Base-by-base conservation (phyloP, 176 grass and related monocot species). In the Bolboschoenus planiculmis region DNA sequence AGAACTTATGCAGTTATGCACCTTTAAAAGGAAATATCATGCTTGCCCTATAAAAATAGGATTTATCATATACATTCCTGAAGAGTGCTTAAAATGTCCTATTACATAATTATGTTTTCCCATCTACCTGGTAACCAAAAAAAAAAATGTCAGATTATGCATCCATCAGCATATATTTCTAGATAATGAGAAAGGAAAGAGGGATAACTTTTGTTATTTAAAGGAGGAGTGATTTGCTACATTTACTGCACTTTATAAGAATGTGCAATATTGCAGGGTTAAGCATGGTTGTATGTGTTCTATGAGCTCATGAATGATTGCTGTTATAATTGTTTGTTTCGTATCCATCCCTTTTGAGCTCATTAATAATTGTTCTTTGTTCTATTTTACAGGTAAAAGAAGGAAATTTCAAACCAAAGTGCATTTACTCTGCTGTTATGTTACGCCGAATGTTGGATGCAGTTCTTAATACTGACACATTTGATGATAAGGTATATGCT, bases 371-470 rank as follows among this genome's bases (percentile, higher is more conserved):
- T 72, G 11, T 43, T 73, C 34, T 48, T 13, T 62, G 26, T 74
- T 84, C 30, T 85, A 15, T 83, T 70, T 43, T 85, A 35, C 59
- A 97, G 92, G 84, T 98, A 24, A 77, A 82, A 31, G 67, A 87
- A 33, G 89, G 87, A 20, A 91, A 95, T 87, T 88, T 98, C 23
- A 87, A 82, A 62, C 86, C 87, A 68, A 98, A 94, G 66, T 98
- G 92, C 66, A 91, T 98, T 87, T 95, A 98, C 83, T 80, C 92
- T 76, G 92, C 86, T 43, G 84, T 98, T 59, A 98, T 98, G 95
- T 88, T 98, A 78, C 89, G 92, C 84, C 90, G 95, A 75, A 95
- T 98, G 95, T 80, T 98, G 78, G 95, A 94, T 78, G 95, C 95
- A 43, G 91, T 93, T 55, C 67, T 98, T 26, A 93, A 98, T 84